Conservation (phyloP, 2,329 filamentous ascomycete species). For the Penicillium sp. region DNA sequence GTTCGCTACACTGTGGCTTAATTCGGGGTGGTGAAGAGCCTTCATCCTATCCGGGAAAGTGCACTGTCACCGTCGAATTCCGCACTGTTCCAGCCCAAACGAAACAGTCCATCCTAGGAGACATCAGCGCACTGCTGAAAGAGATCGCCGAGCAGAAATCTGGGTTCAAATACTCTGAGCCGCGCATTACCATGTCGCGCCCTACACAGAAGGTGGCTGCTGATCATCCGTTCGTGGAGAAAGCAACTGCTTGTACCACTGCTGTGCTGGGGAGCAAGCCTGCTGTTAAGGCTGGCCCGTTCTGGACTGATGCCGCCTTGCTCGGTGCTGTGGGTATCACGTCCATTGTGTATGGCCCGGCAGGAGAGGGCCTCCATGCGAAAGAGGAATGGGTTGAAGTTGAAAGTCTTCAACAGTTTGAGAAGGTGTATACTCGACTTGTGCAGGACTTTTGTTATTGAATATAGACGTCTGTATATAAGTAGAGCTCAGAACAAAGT, state of each 20-base stretch:
- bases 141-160: conserved; percentile 30
- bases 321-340: conserved; percentile 46
- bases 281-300: conserved; percentile 31
- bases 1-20: conserved; percentile 48
- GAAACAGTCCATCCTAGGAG: conserved; percentile 32
- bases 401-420: conserved; percentile 40
- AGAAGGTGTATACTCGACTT: conserved; percentile 17
- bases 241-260: conserved; percentile 28
- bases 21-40: conserved; percentile 52
- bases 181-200: conserved; percentile 43
- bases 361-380: conserved; percentile 49
- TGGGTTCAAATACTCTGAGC: conserved; percentile 39
- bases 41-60: conserved; percentile 52
- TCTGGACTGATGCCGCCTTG: conserved; percentile 54
- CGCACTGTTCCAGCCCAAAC: conserved; percentile 49
- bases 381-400: conserved; percentile 52
- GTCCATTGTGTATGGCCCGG: conserved; percentile 47
- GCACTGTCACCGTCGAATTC: conserved; percentile 49
- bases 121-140: conserved; percentile 39
- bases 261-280: conserved; percentile 26
- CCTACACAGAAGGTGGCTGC: conserved; percentile 41
- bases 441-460: conserved; percentile 20
- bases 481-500: not conserved
- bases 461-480: not conserved
- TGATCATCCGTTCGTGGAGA: conserved; percentile 42